Evolutionary conservation across 139 green algal species (phyloP).

Genomic region (Nannochloris sp.): DNA sequence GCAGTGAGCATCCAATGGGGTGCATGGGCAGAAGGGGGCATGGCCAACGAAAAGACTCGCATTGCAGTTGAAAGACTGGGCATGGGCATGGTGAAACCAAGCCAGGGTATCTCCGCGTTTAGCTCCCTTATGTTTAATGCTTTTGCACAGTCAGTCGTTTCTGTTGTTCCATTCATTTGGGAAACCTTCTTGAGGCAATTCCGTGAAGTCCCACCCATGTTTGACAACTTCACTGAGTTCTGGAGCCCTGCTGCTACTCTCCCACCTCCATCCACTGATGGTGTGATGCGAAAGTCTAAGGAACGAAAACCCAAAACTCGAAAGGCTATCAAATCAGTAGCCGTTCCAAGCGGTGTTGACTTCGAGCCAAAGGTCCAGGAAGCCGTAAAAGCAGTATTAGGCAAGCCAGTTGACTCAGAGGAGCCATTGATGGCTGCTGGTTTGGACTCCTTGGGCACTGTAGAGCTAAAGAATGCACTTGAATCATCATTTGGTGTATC

Average conservation of each 20-base stretch:
- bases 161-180: conserved; percentile 40
- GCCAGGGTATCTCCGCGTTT: conserved; percentile 12
- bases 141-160: background rate
- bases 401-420: conserved; percentile 26
- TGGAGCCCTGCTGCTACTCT: background rate
- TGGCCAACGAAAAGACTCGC: conserved; percentile 39
- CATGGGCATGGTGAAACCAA: conserved; percentile 37
- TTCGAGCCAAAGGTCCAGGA: conserved; percentile 24
- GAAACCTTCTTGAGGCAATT: conserved; percentile 27
- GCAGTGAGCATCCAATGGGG: conserved; percentile 63
- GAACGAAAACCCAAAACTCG: background rate
- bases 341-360: conserved; percentile 2
- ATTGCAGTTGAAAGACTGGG: conserved; percentile 53
- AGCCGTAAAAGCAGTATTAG: conserved; percentile 37
- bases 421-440: conserved; percentile 63
- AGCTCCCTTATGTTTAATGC: background rate
- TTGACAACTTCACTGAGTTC: conserved; percentile 10
- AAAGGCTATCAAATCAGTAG: background rate
- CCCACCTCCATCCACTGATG: background rate
- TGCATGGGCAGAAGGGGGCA: conserved; percentile 68
- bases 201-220: conserved; percentile 16
- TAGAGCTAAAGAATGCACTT: conserved; percentile 44
- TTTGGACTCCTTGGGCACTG: conserved; percentile 18
- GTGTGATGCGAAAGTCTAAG: background rate
- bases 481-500: conserved; percentile 25